Conservation (phyloP, 768 basidiomycete genomes). For the Calvatia gigantea region DNA sequence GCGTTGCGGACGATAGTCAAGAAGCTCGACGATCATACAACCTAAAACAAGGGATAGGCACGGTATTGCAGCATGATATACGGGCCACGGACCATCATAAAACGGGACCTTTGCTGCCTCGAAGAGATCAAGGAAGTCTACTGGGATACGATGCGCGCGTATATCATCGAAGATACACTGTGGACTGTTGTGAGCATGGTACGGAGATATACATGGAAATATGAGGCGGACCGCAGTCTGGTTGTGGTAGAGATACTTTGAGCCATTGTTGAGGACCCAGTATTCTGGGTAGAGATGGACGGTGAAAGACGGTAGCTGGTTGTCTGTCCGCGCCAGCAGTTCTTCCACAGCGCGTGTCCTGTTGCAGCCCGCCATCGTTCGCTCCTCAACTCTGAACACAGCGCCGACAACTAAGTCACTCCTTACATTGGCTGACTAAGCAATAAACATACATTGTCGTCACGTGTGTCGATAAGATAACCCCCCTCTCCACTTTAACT, state of each 20-base stretch:
- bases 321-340: slow-evolving; percentile 54
- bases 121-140: slow-evolving; percentile 81
- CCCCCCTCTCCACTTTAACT: background rate
- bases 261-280: slow-evolving; percentile 79
- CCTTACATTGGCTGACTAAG: slow-evolving; percentile 3
- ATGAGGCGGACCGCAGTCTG: slow-evolving; percentile 56
- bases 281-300: slow-evolving; percentile 76
- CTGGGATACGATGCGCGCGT: slow-evolving; percentile 77
- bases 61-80: background rate
- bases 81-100: slow-evolving; percentile 64
- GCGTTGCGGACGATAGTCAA: slow-evolving; percentile 67
- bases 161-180: slow-evolving; percentile 84
- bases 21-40: slow-evolving; percentile 80
- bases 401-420: background rate
- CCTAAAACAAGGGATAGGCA: slow-evolving; percentile 39
- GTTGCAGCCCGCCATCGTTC: slow-evolving; percentile 71
- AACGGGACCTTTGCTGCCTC: slow-evolving; percentile 71
- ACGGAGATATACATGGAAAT: background rate
- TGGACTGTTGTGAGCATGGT: slow-evolving; percentile 7
- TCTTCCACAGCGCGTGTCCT: slow-evolving; percentile 61
- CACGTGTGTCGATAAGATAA: slow-evolving; percentile 3
- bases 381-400: slow-evolving; percentile 13
- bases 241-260: slow-evolving; percentile 79
- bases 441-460: background rate
- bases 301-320: slow-evolving; percentile 67